Percentiles rank a stretch among this genome's conserved stretches.
Conservation (phyloP, 1,139 yeast species). For the Waltiozyma sp. region DNA sequence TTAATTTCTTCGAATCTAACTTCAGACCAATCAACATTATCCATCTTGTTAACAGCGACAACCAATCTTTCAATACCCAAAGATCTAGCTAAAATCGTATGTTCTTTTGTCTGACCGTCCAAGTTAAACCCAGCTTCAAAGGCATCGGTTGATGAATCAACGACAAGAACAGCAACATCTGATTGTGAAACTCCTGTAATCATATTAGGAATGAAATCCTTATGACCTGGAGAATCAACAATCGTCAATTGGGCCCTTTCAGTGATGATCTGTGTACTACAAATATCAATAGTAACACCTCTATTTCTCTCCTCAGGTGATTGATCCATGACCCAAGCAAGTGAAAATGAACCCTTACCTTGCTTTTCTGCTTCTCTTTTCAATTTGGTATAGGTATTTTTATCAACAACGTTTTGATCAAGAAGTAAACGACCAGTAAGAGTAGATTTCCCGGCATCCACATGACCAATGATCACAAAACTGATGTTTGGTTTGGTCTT, state of each 20-base stretch:
- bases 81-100: constrained; percentile 71
- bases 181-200: constrained; percentile 94
- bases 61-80: constrained; percentile 70
- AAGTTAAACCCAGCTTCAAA: constrained; percentile 81
- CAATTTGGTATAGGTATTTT: constrained; percentile 62
- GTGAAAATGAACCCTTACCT: constrained; percentile 89
- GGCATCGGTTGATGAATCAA: constrained; percentile 71
- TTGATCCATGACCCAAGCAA: constrained; percentile 98
- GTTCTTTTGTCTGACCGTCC: constrained; percentile 94
- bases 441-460: constrained; percentile 96
- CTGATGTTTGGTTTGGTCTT: constrained; percentile 53
- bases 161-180: constrained; percentile 38
- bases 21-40: constrained; percentile 58
- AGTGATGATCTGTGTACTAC: constrained; percentile 78
- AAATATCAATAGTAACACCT: constrained; percentile 92
- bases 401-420: constrained; percentile 74
- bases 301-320: constrained; percentile 79
- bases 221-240: constrained; percentile 97
- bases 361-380: constrained; percentile 69
- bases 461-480: constrained; percentile 90
- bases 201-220: constrained; percentile 97
- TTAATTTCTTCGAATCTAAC: constrained; percentile 54
- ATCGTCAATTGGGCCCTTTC: constrained; percentile 58
- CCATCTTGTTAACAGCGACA: constrained; percentile 85
- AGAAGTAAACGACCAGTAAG: constrained; percentile 80